A percentile compares a stretch with the other conserved stretches of the same genome.
Conservation (phyloP, 164 flowering plant species). For the Echeveria elegans region DNA sequence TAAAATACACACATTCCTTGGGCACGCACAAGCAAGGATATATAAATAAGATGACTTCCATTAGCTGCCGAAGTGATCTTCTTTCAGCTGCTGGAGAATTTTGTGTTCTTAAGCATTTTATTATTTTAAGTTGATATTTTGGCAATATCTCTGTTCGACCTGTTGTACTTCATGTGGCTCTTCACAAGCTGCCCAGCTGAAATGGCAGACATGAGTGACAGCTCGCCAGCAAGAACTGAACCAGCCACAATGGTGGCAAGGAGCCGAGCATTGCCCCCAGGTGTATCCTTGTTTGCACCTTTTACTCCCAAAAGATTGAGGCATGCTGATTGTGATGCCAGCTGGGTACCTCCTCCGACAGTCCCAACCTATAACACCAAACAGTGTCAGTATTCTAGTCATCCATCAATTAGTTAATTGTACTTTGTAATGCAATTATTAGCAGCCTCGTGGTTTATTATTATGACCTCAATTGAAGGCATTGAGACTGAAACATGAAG, state of each 20-base stretch:
- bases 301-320: slow-evolving; percentile 60
- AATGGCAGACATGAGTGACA: slow-evolving; percentile 77
- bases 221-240: slow-evolving; percentile 64
- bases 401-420: not conserved
- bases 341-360: slow-evolving; percentile 69
- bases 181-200: slow-evolving; percentile 63
- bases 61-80: not conserved
- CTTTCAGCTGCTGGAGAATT: not conserved
- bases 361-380: slow-evolving; percentile 47
- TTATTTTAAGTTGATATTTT: slow-evolving; percentile 14
- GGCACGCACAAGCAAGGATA: not conserved
- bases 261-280: slow-evolving; percentile 51
- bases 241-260: slow-evolving; percentile 63
- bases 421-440: not conserved
- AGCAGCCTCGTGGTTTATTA: not conserved
- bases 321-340: slow-evolving; percentile 71
- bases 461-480: slow-evolving; percentile 1
- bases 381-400: not conserved
- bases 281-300: slow-evolving; percentile 48
- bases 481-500: not conserved
- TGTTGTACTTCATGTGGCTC: slow-evolving; percentile 75
- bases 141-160: slow-evolving; percentile 43
- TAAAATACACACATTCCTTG: not conserved
- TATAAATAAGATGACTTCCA: not conserved
- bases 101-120: not conserved